Base-by-base conservation (phyloP, 2,329 filamentous ascomycete species). In the Mariannaea sp. region DNA sequence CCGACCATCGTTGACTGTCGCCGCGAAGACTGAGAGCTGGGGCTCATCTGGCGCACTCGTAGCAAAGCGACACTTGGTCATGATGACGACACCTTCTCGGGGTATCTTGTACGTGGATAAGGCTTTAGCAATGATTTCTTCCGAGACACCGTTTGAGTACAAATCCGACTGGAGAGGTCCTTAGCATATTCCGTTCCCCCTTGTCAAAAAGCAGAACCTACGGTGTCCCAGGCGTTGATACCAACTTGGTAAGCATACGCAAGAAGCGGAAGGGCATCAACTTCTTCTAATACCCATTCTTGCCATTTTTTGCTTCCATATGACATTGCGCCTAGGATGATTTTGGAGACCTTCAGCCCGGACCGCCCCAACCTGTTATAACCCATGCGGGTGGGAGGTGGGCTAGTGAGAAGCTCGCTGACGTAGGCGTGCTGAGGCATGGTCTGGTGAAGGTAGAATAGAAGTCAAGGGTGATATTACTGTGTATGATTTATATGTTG, bases 1-100 rank as follows among this genome's bases (percentile, higher is more conserved):
- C 3, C 29, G 38, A 8, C 47, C 47, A n/a, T 50, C 48, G 10
- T 50, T 50, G n/a, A 44, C 32, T 5, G 29, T 30, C 5, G 22
- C 22, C 22, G 22, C 22, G 8, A 24, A 24, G 22, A 24, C 22
- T 8, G 22, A 24, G 22, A 24, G 22, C 8, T 24, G 22, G 22
- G 22, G 22, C 8, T 24, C 22, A 8, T 24, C 8, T 24, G 22
- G 22, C 8, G 22, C 22, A 24, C 22, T 24, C 22, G 22, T 24
- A 8, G 22, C 22, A 24, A 24, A 24, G 5, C 22, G 22, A 8
- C 22, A 35, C 20, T 38, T 38, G 4, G 35, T 38, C 10, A 38
- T 17, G n/a, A 38, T 38, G 35, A 38, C 35, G 8, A 38, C 35
- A 3, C 16, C 14, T 20, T 38, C 35, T 17, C 35, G 35, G 20